Evolutionary conservation across 345 rosid genomes (phyloP).

Genomic region (Eucalyptus rudis): DNA sequence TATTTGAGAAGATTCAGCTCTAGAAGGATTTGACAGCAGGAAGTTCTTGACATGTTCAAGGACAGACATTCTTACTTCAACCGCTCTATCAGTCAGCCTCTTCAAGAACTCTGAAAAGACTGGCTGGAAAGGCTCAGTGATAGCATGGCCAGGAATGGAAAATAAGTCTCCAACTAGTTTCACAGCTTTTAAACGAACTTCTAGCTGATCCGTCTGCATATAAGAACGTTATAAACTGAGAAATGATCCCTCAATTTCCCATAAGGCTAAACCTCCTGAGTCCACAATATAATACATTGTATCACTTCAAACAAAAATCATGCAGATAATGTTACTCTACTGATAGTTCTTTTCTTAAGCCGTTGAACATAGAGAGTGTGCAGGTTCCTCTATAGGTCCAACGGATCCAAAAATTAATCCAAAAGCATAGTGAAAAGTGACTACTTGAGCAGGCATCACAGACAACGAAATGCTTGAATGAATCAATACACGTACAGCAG

Average conservation of each 20-base stretch:
- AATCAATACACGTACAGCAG: neutral
- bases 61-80: constrained; percentile 72
- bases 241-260: neutral
- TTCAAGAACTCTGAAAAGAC: constrained; percentile 83
- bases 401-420: neutral
- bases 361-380: neutral
- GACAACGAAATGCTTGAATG: neutral
- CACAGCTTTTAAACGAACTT: constrained; percentile 82
- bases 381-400: neutral
- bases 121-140: constrained; percentile 65
- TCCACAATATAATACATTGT: neutral
- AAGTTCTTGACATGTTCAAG: constrained; percentile 82
- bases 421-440: neutral
- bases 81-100: constrained; percentile 90
- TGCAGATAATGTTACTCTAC: neutral
- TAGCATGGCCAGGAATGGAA: constrained; percentile 56
- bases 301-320: neutral
- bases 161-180: constrained; percentile 79
- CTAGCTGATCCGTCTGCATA: constrained; percentile 81
- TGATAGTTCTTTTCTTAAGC: neutral
- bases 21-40: constrained; percentile 55
- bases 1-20: constrained; percentile 76
- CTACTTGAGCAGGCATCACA: neutral
- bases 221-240: constrained; percentile 4
- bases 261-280: neutral